phyloP scores from a whole-genome alignment of 129 eudicot species.

The Erigeron canadensis region DNA sequence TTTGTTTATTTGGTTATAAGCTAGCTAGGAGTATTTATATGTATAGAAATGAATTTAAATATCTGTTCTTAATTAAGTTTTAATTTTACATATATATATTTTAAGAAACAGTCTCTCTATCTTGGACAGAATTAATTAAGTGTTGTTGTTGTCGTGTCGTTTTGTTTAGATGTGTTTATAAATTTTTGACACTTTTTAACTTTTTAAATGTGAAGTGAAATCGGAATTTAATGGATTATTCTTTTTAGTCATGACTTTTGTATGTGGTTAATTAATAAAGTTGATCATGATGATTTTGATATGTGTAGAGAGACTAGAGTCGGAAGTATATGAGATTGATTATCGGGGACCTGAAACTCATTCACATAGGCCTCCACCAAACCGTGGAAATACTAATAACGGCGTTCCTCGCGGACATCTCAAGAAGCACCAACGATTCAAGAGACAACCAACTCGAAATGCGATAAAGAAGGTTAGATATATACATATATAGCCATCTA shows the following conservation, averaged over 20 bases:
- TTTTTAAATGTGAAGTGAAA: not conserved
- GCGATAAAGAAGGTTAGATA: constrained; percentile 33
- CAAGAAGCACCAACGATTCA: constrained; percentile 34
- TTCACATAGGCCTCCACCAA: constrained; percentile 61
- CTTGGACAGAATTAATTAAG: too few relatives aligned
- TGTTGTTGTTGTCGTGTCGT: not conserved
- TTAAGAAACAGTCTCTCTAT: too few relatives aligned
- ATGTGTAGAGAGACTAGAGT: constrained; percentile 32
- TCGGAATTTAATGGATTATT: not conserved
- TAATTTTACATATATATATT: not conserved
- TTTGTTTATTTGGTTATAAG: not conserved
- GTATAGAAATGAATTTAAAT: too few relatives aligned
- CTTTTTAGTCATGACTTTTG: too few relatives aligned
- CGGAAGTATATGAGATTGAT: constrained; percentile 58
- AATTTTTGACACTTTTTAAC: not conserved
- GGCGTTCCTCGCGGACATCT: constrained; percentile 25
- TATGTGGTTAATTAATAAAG: not conserved
- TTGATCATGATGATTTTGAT: not conserved
- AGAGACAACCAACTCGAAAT: constrained; percentile 19
- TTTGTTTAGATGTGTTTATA: not conserved
- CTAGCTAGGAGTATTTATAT: too few relatives aligned
- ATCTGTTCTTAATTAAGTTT: not conserved
- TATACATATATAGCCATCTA: not conserved
- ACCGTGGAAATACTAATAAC: constrained; percentile 24
- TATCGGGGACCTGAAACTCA: constrained; percentile 84